phyloP scores from a whole-genome alignment of 352 stramenopile species.

The Phytophthora pini region DNA sequence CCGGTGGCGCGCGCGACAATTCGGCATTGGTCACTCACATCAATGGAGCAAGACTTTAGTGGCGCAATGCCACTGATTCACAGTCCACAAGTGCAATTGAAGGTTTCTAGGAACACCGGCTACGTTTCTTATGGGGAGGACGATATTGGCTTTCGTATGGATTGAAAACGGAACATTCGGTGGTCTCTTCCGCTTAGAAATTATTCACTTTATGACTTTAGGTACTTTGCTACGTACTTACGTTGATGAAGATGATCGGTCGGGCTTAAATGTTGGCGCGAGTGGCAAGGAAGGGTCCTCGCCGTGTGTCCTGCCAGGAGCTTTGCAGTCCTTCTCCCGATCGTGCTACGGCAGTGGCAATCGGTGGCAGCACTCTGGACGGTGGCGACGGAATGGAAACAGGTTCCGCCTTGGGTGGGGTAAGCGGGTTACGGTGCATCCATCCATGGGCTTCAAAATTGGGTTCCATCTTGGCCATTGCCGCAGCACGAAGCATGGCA shows the following conservation, averaged over 20 bases:
- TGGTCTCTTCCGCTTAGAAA: conserved; percentile 12
- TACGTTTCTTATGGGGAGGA: too few relatives aligned
- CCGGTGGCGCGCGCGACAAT: too few relatives aligned
- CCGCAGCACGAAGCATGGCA: conserved; percentile 47
- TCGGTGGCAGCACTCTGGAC: conserved; percentile 37
- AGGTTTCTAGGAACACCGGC: too few relatives aligned
- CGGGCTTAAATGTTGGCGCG: conserved; percentile 34
- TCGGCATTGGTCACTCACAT: too few relatives aligned
- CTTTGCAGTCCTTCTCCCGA: conserved; percentile 37
- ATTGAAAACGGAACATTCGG: conserved; percentile 8
- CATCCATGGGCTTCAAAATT: conserved; percentile 19
- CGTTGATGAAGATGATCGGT: not conserved
- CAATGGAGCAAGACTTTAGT: too few relatives aligned
- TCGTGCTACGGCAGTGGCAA: conserved; percentile 44
- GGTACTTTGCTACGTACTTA: conserved; percentile 23
- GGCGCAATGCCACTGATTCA: too few relatives aligned
- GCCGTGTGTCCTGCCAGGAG: conserved; percentile 39
- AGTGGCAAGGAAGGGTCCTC: conserved; percentile 25
- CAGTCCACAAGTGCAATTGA: too few relatives aligned
- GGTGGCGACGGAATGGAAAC: not conserved
- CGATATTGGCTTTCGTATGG: too few relatives aligned
- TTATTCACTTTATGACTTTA: conserved; percentile 20
- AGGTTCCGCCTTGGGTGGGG: conserved; percentile 16
- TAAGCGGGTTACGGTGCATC: conserved; percentile 17
- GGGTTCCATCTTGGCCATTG: conserved; percentile 38